Evolutionary conservation across 345 rosid species (phyloP), one percentile per base, ranked within the genome.

Genomic region (Cardamine chenopodiifolia): DNA sequence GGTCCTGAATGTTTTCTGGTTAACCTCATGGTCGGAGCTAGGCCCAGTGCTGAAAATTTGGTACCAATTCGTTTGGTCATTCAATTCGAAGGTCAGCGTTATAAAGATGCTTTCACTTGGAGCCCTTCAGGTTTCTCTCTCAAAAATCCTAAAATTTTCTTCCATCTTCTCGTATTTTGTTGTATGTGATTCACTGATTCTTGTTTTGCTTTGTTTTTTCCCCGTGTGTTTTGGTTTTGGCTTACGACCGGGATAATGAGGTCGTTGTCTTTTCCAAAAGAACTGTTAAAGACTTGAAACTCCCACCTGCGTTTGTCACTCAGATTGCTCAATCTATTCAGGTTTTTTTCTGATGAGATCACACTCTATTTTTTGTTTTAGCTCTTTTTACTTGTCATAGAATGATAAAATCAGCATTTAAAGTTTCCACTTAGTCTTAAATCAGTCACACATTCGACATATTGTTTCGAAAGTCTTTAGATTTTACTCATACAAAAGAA

Each of bases 41-140:
- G 99, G 86, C 99, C 97, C 7, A 92, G 97, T 42, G 76, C 88
- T 37, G 93, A 90, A 44, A 95, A 92, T 75, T 80, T 95, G 77
- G 96, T 95, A 17, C 97, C 99, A 1, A 92, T 95, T 60, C 88
- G 97, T 18, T 70, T 95, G 70, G 96, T 90, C 79, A 89, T 95
- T 10, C 97, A 95, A 84, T 83, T 85, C 79, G 99, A 92, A 35
- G 97, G 96, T 70, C 97, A 90, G 59, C 90, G 91, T 40, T 88
- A 81, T 72, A 90, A 89, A 77, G 99, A 92, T 54, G 88, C 97
- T 73, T 92, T 95, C 82, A 92, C 97, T 66, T 95, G 99, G 99
- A 94, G 90, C 76, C 97, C 97, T 82, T 81, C 85, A 71, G 98
- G 97, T 93, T 70, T 22, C 40, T 40, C 34, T 67, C 47, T 70